Conservation (phyloP, 352 stramenopile genomes). For the Aphanomyces cochlioides region DNA sequence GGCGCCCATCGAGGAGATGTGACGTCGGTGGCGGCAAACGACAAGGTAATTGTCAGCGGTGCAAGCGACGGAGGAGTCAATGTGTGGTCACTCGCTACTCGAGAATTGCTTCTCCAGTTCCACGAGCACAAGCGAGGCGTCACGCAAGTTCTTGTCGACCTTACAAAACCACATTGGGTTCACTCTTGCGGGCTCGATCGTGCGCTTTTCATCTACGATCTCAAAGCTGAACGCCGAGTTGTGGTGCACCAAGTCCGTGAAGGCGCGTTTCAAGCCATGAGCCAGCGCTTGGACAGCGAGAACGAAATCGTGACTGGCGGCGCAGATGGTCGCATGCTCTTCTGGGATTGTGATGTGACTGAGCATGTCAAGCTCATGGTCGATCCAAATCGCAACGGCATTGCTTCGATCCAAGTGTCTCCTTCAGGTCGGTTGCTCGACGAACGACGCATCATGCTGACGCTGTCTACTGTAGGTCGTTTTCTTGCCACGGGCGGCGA, state of each 20-base stretch:
- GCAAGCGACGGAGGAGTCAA: conserved; percentile 82
- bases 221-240: conserved; percentile 78
- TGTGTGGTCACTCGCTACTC: conserved; percentile 80
- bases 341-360: conserved; percentile 88
- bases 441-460: background rate
- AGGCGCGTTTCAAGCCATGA: conserved; percentile 72
- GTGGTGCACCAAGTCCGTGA: conserved; percentile 77
- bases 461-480: conserved; percentile 36
- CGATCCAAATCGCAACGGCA: conserved; percentile 43
- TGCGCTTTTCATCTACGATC: conserved; percentile 89
- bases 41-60: conserved; percentile 75
- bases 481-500: conserved; percentile 79
- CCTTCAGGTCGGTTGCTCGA: conserved; percentile 37
- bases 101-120: conserved; percentile 88
- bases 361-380: conserved; percentile 64
- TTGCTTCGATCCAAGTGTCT: conserved; percentile 51
- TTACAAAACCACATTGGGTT: conserved; percentile 70
- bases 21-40: conserved; percentile 57
- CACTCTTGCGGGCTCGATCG: conserved; percentile 85
- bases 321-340: conserved; percentile 72
- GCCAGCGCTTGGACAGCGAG: conserved; percentile 85
- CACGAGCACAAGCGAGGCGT: conserved; percentile 86
- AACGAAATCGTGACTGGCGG: conserved; percentile 87
- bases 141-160: conserved; percentile 72
- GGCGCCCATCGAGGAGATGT: conserved; percentile 83